Evolutionary conservation across 768 basidiomycete genomes (phyloP).

Genomic region (Naganishia vaughanmartiniae): DNA sequence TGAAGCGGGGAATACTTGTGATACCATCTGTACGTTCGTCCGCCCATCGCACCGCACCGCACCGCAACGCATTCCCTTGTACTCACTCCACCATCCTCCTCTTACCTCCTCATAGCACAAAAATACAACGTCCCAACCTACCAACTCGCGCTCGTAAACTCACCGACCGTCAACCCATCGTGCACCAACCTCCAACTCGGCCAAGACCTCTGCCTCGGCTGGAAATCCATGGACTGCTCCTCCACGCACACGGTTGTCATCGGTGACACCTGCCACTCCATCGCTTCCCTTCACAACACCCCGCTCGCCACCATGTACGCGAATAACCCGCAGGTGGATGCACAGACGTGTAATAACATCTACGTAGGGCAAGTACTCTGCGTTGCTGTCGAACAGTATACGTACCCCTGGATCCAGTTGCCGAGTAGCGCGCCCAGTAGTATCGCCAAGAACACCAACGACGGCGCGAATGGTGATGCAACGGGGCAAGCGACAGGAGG

Average conservation of each 20-base stretch:
- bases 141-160: conserved; percentile 69
- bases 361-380: conserved; percentile 76
- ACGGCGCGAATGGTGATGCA: not conserved
- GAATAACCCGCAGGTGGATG: conserved; percentile 75
- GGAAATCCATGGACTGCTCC: conserved; percentile 62
- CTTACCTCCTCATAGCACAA: conserved; percentile 34
- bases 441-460: not conserved
- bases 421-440: not conserved
- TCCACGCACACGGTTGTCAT: conserved; percentile 61
- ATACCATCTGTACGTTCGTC: conserved; percentile 58
- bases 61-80: too few relatives aligned
- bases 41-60: not conserved
- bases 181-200: conserved; percentile 65
- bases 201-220: conserved; percentile 66
- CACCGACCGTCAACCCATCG: conserved; percentile 55
- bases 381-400: conserved; percentile 53
- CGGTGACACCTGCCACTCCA: conserved; percentile 63
- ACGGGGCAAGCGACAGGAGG: not conserved
- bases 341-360: conserved; percentile 58
- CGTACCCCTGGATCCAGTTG: conserved; percentile 51
- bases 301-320: conserved; percentile 59
- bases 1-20: conserved; percentile 63
- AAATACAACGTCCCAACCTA: conserved; percentile 58
- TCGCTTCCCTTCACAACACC: conserved; percentile 55
- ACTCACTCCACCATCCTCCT: not conserved